phyloP scores from a whole-genome alignment of 1,284 basidiomycete genomes.

The Phaffia rhodozyma region DNA sequence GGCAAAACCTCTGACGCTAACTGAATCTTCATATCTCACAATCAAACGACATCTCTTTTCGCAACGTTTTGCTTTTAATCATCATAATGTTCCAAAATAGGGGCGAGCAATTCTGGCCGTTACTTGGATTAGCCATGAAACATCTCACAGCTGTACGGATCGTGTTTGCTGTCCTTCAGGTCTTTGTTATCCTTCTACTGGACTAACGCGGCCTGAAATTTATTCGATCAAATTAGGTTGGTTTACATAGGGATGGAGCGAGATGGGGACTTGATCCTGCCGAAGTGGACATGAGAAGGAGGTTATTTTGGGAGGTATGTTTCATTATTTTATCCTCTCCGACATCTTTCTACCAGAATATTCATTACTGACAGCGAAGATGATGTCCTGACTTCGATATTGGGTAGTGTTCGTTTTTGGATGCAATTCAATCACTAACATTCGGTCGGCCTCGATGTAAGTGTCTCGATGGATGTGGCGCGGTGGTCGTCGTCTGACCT shows the following conservation, averaged over 20 bases:
- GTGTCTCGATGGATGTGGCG: too few species aligned
- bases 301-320: slow-evolving; percentile 22
- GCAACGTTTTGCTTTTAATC: too few species aligned
- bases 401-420: neutral
- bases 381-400: too few species aligned
- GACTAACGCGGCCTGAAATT: slow-evolving; percentile 13
- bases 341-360: too few species aligned
- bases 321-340: too few species aligned
- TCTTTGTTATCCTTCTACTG: slow-evolving; percentile 16
- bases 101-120: neutral
- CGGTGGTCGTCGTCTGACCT: too few species aligned
- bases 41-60: too few species aligned
- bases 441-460: slow-evolving; percentile 19
- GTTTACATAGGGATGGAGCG: slow-evolving; percentile 20
- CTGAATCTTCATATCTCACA: too few species aligned
- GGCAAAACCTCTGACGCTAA: too few species aligned
- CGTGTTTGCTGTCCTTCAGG: slow-evolving; percentile 16
- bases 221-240: slow-evolving; percentile 18
- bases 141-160: slow-evolving; percentile 8
- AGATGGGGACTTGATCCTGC: slow-evolving; percentile 20
- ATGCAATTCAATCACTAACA: slow-evolving; percentile 18
- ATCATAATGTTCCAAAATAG: too few species aligned
- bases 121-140: slow-evolving; percentile 2
- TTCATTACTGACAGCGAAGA: neutral
- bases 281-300: slow-evolving; percentile 19